Conservation (phyloP, 148 eudicot species). For the Spergularia marina region DNA sequence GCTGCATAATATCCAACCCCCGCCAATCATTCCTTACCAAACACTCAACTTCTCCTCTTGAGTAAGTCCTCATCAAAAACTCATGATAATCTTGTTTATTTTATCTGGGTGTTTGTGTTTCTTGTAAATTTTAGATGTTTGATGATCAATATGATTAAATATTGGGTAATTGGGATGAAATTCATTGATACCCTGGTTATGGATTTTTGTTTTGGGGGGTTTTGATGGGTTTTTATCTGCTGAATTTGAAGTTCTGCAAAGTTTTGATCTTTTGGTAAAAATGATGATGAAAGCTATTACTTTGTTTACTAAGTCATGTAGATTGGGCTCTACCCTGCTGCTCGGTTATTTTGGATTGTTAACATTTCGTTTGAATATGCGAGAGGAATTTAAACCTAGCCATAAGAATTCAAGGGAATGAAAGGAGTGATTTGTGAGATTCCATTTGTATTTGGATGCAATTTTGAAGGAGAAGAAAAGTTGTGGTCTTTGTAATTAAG, state of each 20-base stretch:
- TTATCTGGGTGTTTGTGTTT: background rate
- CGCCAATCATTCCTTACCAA: conserved; percentile 10
- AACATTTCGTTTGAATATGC: no score
- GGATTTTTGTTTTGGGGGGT: background rate
- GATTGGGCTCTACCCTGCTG: background rate
- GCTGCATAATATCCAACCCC: background rate
- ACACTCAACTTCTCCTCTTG: conserved; percentile 6
- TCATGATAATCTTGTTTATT: background rate
- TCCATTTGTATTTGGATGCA: no score
- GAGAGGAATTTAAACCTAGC: no score
- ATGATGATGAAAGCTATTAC: background rate
- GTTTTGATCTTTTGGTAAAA: background rate
- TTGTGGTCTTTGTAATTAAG: no score
- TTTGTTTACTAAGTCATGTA: background rate
- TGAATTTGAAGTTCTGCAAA: background rate
- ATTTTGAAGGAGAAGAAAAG: no score
- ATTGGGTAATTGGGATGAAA: background rate
- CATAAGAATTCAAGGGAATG: no score
- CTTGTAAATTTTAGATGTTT: background rate
- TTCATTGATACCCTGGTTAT: background rate
- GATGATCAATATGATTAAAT: background rate
- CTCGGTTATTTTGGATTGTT: no score
- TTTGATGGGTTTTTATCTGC: background rate
- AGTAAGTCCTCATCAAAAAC: conserved; percentile 16
- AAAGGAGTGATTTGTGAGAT: no score